Evolutionary conservation across 78 protist species (phyloP).

Genomic region (Planoprotostelium fungivorum): DNA sequence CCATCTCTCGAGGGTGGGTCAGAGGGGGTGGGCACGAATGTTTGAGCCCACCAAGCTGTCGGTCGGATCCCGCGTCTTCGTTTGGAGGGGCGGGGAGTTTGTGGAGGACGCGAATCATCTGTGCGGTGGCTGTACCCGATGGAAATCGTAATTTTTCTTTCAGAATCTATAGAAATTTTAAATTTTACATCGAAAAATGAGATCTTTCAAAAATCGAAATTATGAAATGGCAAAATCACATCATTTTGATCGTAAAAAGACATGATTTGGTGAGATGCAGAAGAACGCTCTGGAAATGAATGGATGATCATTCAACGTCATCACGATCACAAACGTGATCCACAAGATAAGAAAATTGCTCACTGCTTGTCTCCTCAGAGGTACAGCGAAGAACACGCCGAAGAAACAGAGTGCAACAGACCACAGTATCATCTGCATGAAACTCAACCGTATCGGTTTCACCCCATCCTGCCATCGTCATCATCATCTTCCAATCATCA

Average conservation of each 20-base stretch:
- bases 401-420: conserved; percentile 65
- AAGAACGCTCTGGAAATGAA: too few species aligned
- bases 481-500: background rate
- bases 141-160: conserved; percentile 83
- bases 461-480: background rate
- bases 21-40: too few species aligned
- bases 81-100: background rate
- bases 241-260: too few species aligned
- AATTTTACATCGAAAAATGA: background rate
- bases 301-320: too few species aligned
- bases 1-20: background rate
- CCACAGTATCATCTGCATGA: conserved; percentile 26
- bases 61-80: too few species aligned
- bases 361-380: conserved; percentile 63
- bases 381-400: conserved; percentile 83
- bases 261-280: too few species aligned
- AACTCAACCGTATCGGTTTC: background rate
- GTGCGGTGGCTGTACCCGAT: conserved; percentile 85
- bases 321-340: too few species aligned
- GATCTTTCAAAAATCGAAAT: too few species aligned
- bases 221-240: too few species aligned
- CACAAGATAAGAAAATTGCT: too few species aligned
- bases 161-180: conserved; percentile 10
- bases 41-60: too few species aligned
- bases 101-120: background rate